Evolutionary conservation across 768 basidiomycete genomes (phyloP), one percentile per base, ranked within the genome.

Genomic region (Cystobasidiopsis lactophilus): DNA sequence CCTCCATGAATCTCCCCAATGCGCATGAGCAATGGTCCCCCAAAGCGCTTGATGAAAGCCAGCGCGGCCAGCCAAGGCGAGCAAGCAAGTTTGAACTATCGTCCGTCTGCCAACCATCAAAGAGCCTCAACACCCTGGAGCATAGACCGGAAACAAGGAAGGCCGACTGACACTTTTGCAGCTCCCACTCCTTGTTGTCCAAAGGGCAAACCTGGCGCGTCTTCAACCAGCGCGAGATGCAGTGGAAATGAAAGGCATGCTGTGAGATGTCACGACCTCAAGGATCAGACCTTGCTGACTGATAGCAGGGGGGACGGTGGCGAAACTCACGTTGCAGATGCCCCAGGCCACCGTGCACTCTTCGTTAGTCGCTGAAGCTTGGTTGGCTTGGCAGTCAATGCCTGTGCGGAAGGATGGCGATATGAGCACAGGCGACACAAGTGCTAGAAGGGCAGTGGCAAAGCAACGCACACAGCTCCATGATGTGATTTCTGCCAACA

Each of bases 181-280:
- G 68, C 64, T 93, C 86, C 86, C 86, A 93, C 66, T 93, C 86
- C 63, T 88, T 76, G 68, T 93, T 93, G 68, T 91, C 88, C 55
- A 91, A 68, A 3, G 86, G 86, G 66, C 86, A 91, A 29, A 89
- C 86, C 62, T 91, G 88, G 59, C 86, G 74, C 21, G 93, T 96
- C 74, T 96, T 98, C 57, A 98, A 74, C 93, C 93, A 98, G 41
- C 93, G 78, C 9, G 89, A 91, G 66, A 98, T 98, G 68, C 91
- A 98, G 67, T 96, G 91, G 71, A 96, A 98, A 70, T 98, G 91
- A 74, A 98, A 98, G 3, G 91, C 91, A 66, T 98, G 91, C 88
- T 89, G 58, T 29, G 24, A 14, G 10, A 10, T 23, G 16, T 9
- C 21, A 13, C 3, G 33, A 24, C 13, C 21, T n/a, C n/a, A n/a